phyloP scores from a whole-genome alignment of 805 yeast genomes.

The Pichia membranifaciens region DNA sequence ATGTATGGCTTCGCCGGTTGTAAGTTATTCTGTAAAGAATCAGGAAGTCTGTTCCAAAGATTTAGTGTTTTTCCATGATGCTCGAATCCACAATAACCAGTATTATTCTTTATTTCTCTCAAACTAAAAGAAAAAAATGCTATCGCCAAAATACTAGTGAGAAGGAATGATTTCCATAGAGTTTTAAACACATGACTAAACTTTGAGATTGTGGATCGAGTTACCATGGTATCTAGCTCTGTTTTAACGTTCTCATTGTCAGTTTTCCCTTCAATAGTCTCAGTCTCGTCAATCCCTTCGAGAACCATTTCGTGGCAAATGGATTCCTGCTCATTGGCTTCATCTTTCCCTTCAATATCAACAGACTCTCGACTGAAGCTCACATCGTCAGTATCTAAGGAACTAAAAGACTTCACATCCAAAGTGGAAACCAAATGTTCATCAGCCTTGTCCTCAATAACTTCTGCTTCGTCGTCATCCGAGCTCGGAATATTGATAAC shows the following conservation, averaged over 20 bases:
- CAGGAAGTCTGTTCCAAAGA: constrained; percentile 18
- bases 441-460: not conserved
- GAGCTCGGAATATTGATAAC: constrained; percentile 11
- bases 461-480: constrained; percentile 1
- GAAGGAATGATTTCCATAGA: not conserved
- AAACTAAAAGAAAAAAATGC: constrained; percentile 41
- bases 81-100: constrained; percentile 66
- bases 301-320: not conserved
- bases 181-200: too few species aligned
- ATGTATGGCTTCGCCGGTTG: constrained; percentile 23
- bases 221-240: not conserved
- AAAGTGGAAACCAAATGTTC: constrained; percentile 5
- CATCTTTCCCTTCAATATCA: constrained; percentile 1
- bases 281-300: not conserved
- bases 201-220: not conserved
- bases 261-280: not conserved
- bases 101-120: constrained; percentile 51
- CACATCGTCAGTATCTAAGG: constrained; percentile 10
- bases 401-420: constrained; percentile 12
- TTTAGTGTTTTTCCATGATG: constrained; percentile 1
- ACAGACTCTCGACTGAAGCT: constrained; percentile 12
- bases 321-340: too few species aligned
- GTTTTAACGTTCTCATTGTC: not conserved
- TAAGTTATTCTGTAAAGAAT: constrained; percentile 6
- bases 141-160: not conserved